Evolutionary conservation across 139 green algal species (phyloP), one percentile per base, ranked within the genome.

Genomic region (Tetraselmis chui): DNA sequence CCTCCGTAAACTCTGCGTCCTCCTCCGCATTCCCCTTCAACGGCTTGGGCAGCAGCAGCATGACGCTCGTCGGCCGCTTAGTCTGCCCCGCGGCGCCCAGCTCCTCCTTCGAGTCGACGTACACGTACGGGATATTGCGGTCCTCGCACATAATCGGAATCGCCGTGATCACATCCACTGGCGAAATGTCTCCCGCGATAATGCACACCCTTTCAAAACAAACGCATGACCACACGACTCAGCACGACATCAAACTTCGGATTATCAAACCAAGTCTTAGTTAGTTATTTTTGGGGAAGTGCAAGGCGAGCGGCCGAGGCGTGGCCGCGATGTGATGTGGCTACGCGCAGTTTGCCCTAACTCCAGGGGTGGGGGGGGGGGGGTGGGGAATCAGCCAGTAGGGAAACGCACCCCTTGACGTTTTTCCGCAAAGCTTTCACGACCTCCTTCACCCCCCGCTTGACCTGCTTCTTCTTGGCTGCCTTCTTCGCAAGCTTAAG

Each of bases 371-470:
- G n/a, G n/a, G n/a, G n/a, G n/a, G n/a, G n/a, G n/a, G n/a, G n/a
- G n/a, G n/a, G n/a, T n/a, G n/a, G n/a, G n/a, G n/a, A n/a, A n/a
- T n/a, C n/a, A n/a, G n/a, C n/a, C n/a, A n/a, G n/a, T n/a, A n/a
- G n/a, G n/a, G n/a, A n/a, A n/a, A n/a, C 92, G 84, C 77, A 98
- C 94, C 96, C 96, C 77, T 98, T 97, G 0, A 81, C 80, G 2
- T 95, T 94, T 86, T 99, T 99, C 2, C 96, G 83, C 29, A 99
- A 83, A 1, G 94, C 92, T 84, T 99, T 99, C 5, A 99, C 95
- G 0, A 99, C 97, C 88, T 99, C 97, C 88, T 99, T 99, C 0
- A 99, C 96, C 0, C 97, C 97, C 58, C 97, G 87, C 79, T 97
- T 96, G 26, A 98, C 92, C 78, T 97, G 91, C 90, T 99, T 99